Percentiles rank a stretch among this genome's conserved stretches.
Evolutionary conservation across 129 eudicot genomes (phyloP).

Genomic region (Pittosporum tobira): DNA sequence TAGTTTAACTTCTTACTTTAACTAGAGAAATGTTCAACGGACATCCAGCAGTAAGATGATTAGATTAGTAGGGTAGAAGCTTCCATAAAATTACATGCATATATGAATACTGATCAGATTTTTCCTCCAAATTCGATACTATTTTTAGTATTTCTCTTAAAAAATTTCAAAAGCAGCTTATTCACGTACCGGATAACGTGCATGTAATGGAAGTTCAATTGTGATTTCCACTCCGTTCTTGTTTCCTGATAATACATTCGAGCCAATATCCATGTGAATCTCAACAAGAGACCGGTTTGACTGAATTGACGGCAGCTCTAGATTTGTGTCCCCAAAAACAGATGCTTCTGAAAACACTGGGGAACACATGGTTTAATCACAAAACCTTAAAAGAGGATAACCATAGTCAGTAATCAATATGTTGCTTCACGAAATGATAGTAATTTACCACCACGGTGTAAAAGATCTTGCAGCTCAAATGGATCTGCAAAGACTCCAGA

Average conservation of each 20-base stretch:
- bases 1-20: too few relatives aligned
- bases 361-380: slow-evolving; percentile 18
- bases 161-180: neutral
- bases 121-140: too few relatives aligned
- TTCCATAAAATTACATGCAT: too few relatives aligned
- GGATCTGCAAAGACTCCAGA: slow-evolving; percentile 91
- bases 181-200: slow-evolving; percentile 64
- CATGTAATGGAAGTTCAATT: slow-evolving; percentile 65
- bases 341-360: slow-evolving; percentile 64
- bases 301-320: slow-evolving; percentile 67
- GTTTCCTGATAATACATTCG: slow-evolving; percentile 16
- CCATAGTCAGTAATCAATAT: neutral
- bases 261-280: slow-evolving; percentile 49
- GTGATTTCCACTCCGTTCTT: slow-evolving; percentile 33
- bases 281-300: slow-evolving; percentile 75
- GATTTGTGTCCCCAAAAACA: slow-evolving; percentile 77
- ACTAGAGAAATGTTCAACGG: neutral
- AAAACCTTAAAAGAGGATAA: slow-evolving; percentile 2
- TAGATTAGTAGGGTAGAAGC: too few relatives aligned
- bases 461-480: slow-evolving; percentile 78
- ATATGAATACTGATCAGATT: too few relatives aligned
- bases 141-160: too few relatives aligned
- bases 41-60: too few relatives aligned
- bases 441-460: slow-evolving; percentile 59
- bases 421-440: slow-evolving; percentile 3